Base-by-base conservation (phyloP, 495 filamentous ascomycete species). In the Lasiosphaeria hispida region DNA sequence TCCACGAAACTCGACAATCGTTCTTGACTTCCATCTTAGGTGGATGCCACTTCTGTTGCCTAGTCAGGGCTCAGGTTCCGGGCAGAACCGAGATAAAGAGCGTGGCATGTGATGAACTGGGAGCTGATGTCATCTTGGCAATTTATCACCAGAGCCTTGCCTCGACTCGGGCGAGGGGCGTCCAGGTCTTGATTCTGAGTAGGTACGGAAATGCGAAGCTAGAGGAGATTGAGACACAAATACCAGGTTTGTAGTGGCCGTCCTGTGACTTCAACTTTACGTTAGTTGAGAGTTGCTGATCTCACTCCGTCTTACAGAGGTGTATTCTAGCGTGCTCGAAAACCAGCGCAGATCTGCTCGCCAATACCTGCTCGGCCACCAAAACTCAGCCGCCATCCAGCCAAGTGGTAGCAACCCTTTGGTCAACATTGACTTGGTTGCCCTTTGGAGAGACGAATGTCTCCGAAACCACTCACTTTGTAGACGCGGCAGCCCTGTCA, bases 31-130 rank as follows among this genome's bases (percentile, higher is more conserved):
- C 62, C 10, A 18, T 64, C 6, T 13, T 41, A n/a, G 15, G 34
- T 15, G 38, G 58, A 39, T 64, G 62, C 17, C 37, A 51, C 7
- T 51, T 64, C 40, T 64, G 62, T 37, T 54, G 33, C 48, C 48
- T 64, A 10, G 44, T 64, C 8, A 50, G 58, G 13, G 55, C 43
- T 35, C 58, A 64, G 43, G 23, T 64, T 30, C 23, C 23, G 1
- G 53, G 57, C 41, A 35, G 11, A 7, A 13, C 30, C 48, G 48
- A 48, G 48, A 38, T 51, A 1, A 14, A 43, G n/a, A 49, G 51
- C n/a, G 30, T 34, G 2, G 15, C 49, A 10, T 64, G 62, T n/a
- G 54, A 58, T 13, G 23, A 49, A 23, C 42, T 64, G 13, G 41
- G 49, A 13, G 62, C 58, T 5, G 53, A 57, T 53, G 48, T 64